phyloP scores from a whole-genome alignment of 805 yeast genomes.

The Metschnikowia arizonensis region DNA sequence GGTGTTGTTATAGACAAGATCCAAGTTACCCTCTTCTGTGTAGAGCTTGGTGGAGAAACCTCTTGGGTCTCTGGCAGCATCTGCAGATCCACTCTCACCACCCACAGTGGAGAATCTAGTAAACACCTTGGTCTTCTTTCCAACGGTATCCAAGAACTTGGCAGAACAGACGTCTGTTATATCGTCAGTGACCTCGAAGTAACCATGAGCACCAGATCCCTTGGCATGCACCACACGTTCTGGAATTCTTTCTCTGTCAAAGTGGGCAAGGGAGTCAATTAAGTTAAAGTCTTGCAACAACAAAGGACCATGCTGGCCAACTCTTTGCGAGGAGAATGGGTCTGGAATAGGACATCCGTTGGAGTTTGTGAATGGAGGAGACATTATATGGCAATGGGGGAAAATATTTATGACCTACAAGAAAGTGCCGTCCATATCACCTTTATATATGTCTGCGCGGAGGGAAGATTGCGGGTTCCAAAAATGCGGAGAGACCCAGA shows the following conservation, averaged over 20 bases:
- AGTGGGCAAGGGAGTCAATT: slow-evolving; percentile 79
- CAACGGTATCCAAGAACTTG: slow-evolving; percentile 27
- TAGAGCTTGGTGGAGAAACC: slow-evolving; percentile 78
- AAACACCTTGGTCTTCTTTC: slow-evolving; percentile 37
- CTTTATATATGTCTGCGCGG: slow-evolving; percentile 2
- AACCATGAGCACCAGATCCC: slow-evolving; percentile 89
- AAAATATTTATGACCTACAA: not conserved
- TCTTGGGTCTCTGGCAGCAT: slow-evolving; percentile 83
- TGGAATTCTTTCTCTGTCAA: slow-evolving; percentile 86
- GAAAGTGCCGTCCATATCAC: not conserved
- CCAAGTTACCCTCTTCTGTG: slow-evolving; percentile 82
- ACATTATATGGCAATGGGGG: slow-evolving; percentile 23
- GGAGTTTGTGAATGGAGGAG: slow-evolving; percentile 66
- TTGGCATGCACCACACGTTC: slow-evolving; percentile 93
- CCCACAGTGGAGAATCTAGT: slow-evolving; percentile 86
- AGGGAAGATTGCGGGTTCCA: not conserved
- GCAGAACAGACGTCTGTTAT: slow-evolving; percentile 26
- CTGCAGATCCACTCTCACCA: slow-evolving; percentile 79
- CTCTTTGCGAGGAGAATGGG: slow-evolving; percentile 71
- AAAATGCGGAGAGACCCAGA: slow-evolving; percentile 10
- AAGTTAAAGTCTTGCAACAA: slow-evolving; percentile 77
- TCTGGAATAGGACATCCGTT: slow-evolving; percentile 76
- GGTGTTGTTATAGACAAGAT: slow-evolving; percentile 81
- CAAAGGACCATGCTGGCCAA: slow-evolving; percentile 74
- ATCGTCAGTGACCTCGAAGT: slow-evolving; percentile 75